These are phyloP conservation scores for Podospora bellae-mahoneyi DNA, from an alignment of 495 filamentous ascomycete species.

Conservation along the genomic window DNA sequence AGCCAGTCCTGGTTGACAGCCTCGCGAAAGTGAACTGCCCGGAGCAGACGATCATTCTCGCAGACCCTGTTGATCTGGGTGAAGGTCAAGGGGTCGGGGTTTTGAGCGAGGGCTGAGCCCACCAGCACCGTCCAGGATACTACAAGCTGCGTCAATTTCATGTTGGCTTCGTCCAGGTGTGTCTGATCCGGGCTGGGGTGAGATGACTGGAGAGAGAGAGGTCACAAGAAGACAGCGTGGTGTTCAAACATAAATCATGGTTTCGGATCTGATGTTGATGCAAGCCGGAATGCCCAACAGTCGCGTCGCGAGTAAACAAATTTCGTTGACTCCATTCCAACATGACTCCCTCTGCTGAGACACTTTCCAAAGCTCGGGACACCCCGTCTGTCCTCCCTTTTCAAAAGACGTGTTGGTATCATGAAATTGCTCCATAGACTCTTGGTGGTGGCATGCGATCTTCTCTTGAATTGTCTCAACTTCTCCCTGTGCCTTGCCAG, in stretches of 20 bases:
- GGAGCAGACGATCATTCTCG: not conserved
- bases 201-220: not conserved
- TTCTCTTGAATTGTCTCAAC: not conserved
- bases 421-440: not conserved
- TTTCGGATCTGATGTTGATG: not conserved
- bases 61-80: not conserved
- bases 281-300: not conserved
- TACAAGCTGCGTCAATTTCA: not conserved
- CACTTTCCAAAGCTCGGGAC: not conserved
- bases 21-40: not conserved
- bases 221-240: not conserved
- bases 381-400: not conserved
- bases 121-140: not conserved
- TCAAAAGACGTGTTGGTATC: not conserved
- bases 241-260: constrained; percentile 1
- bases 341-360: not conserved
- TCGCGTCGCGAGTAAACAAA: not conserved
- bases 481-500: not conserved
- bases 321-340: not conserved
- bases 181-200: not conserved
- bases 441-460: not conserved
- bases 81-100: not conserved
- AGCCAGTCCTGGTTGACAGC: not conserved
- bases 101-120: not conserved
- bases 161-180: not conserved